A percentile compares a stretch with the other conserved stretches of the same genome.
phyloP scores from a whole-genome alignment of 106 monocot genomes.

The Apostasia shenzhenica region DNA sequence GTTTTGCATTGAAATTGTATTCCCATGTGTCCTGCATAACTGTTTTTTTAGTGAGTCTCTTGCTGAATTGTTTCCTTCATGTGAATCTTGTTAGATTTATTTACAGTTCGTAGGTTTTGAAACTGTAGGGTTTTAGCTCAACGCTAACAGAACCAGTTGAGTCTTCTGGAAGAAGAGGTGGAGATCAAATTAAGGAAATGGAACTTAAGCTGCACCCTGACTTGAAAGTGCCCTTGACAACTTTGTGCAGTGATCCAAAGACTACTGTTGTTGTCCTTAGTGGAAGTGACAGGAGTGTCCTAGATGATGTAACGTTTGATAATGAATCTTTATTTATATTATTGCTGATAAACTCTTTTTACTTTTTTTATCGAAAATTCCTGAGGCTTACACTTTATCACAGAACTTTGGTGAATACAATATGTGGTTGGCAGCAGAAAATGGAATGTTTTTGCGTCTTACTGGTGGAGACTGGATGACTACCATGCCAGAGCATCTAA shows the following conservation, averaged over 20 bases:
- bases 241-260: slow-evolving; percentile 65
- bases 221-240: slow-evolving; percentile 58
- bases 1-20: too few species aligned
- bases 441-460: slow-evolving; percentile 93
- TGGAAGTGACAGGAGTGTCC: slow-evolving; percentile 91
- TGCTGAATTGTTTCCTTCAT: not conserved
- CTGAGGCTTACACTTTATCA: slow-evolving; percentile 3
- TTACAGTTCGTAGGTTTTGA: too few species aligned
- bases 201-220: slow-evolving; percentile 96
- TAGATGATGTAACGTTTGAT: slow-evolving; percentile 65
- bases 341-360: not conserved
- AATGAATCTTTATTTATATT: not conserved
- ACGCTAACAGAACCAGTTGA: slow-evolving; percentile 90
- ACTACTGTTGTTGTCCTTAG: slow-evolving; percentile 94
- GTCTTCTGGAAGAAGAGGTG: slow-evolving; percentile 89
- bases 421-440: slow-evolving; percentile 98
- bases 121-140: slow-evolving; percentile 82
- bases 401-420: slow-evolving; percentile 96
- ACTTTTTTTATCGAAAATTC: not conserved
- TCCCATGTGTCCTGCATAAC: too few species aligned
- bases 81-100: not conserved
- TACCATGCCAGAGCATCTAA: slow-evolving; percentile 98
- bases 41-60: not conserved
- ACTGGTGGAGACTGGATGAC: slow-evolving; percentile 99
- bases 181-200: slow-evolving; percentile 99